Evolutionary conservation across 495 filamentous ascomycete genomes (phyloP), one percentile per base, ranked within the genome.

Genomic region (Aspergillus olivimuriae): DNA sequence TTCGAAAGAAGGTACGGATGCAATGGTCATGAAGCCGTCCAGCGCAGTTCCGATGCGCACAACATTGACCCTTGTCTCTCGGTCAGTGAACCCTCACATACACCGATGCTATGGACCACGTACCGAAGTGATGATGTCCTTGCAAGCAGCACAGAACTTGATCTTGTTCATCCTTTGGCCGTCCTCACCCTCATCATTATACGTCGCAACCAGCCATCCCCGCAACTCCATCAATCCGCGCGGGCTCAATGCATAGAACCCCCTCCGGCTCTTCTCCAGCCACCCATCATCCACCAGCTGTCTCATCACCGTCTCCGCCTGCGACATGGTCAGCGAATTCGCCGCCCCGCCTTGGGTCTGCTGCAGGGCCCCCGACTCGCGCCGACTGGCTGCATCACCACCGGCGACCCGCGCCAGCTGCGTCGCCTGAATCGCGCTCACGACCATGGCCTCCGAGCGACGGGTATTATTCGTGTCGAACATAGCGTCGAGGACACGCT

Each of bases 21-120:
- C 91, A 97, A 19, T 82, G 74, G 40, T 89, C 78, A 58, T 97
- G 91, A 15, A 95, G 60, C 15, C 91, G 71, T 3, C 82, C 72
- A 11, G 48, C 55, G 55, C 91, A 97, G 15, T 78, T 71, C 14
- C 71, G 64, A 28, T 86, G 75, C 4, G 69, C 61, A 61, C 91
- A 97, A 16, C 91, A 78, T 74, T 91, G 83, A 4, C 91, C 91
- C 77, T 81, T n/a, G n/a, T n/a, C n/a, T n/a, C n/a, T n/a, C n/a
- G n/a, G n/a, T n/a, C n/a, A n/a, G n/a, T n/a, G n/a, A n/a, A n/a
- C n/a, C n/a, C n/a, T n/a, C n/a, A n/a, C n/a, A n/a, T n/a, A n/a
- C n/a, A n/a, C n/a, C n/a, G n/a, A n/a, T n/a, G n/a, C n/a, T n/a
- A n/a, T 35, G 39, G 0, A 23, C 5, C 40, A 72, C 76, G 58